A percentile compares a stretch with the other conserved stretches of the same genome.
Conservation (phyloP, 2,329 filamentous ascomycete genomes). For the Xylaria sp. region DNA sequence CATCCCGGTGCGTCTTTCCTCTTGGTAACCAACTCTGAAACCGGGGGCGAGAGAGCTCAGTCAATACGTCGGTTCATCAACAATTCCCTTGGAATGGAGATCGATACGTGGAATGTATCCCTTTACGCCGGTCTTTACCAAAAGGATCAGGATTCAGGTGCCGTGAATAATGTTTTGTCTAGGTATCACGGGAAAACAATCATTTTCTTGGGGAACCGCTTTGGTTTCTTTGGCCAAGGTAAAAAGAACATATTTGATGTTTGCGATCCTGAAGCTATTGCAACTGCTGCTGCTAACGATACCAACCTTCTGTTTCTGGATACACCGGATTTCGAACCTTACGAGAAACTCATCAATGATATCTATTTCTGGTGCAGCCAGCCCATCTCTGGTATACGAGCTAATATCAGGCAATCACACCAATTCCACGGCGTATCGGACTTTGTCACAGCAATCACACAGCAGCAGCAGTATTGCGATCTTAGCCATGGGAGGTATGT, state of each 20-base stretch:
- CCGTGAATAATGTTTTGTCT: slow-evolving; percentile 7
- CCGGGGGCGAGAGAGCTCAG: slow-evolving; percentile 16
- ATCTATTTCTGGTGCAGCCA: slow-evolving; percentile 20
- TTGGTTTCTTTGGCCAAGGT: slow-evolving; percentile 23
- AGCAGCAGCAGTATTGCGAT: slow-evolving; percentile 15
- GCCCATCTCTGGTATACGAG: slow-evolving; percentile 8
- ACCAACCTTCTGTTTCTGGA: slow-evolving; percentile 25
- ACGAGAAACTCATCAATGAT: slow-evolving; percentile 25
- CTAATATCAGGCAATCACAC: slow-evolving; percentile 19
- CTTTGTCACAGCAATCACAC: slow-evolving; percentile 13
- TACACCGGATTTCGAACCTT: slow-evolving; percentile 23
- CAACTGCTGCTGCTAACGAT: slow-evolving; percentile 20
- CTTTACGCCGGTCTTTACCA: slow-evolving; percentile 22
- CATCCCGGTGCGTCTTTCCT: slow-evolving; percentile 24
- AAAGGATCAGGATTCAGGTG: slow-evolving; percentile 15
- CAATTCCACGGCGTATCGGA: slow-evolving; percentile 17
- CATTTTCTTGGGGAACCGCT: slow-evolving; percentile 21
- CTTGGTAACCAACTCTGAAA: slow-evolving; percentile 27
- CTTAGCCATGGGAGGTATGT: slow-evolving; percentile 1
- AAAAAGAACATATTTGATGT: slow-evolving; percentile 23
- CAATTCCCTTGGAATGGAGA: slow-evolving; percentile 25
- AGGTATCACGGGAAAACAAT: slow-evolving; percentile 25
- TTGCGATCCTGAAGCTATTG: slow-evolving; percentile 21
- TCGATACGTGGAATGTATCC: slow-evolving; percentile 26
- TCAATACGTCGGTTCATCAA: slow-evolving; percentile 25